Conservation (phyloP, 371 early-diverging fungal species). For the Encephalitozoon cuniculi region DNA sequence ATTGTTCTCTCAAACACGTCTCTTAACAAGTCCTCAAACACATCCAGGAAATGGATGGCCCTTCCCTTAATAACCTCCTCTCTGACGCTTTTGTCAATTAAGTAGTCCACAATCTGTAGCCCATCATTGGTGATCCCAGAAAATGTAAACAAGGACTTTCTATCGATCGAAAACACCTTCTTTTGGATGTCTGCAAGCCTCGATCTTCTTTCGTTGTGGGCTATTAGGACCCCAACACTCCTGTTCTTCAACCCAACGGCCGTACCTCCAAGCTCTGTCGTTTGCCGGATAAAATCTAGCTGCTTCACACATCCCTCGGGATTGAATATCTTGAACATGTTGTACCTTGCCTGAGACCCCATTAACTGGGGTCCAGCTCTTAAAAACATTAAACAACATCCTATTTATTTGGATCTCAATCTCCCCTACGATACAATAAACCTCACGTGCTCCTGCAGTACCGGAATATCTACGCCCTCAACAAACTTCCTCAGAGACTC, state of each 20-base stretch:
- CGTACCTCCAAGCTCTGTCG: conserved; percentile 55
- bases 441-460: conserved; percentile 42
- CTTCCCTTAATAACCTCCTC: conserved; percentile 50
- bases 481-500: conserved; percentile 40
- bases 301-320: conserved; percentile 60
- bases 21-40: conserved; percentile 49
- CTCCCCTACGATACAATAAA: conserved; percentile 33
- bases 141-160: conserved; percentile 54
- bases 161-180: conserved; percentile 52
- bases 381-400: conserved; percentile 2
- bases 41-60: conserved; percentile 36
- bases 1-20: conserved; percentile 32
- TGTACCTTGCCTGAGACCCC: background rate
- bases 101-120: conserved; percentile 50
- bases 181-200: conserved; percentile 40
- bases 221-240: conserved; percentile 50
- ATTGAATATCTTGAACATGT: conserved; percentile 45
- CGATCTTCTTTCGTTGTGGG: conserved; percentile 46
- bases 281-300: conserved; percentile 45
- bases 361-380: background rate
- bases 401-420: background rate
- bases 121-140: conserved; percentile 62
- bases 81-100: conserved; percentile 42
- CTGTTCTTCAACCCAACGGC: conserved; percentile 51
- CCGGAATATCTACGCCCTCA: conserved; percentile 17